These are phyloP conservation scores for Kodamaea neixiangensis DNA, from an alignment of 805 yeast genomes.

Conservation along the genomic window DNA sequence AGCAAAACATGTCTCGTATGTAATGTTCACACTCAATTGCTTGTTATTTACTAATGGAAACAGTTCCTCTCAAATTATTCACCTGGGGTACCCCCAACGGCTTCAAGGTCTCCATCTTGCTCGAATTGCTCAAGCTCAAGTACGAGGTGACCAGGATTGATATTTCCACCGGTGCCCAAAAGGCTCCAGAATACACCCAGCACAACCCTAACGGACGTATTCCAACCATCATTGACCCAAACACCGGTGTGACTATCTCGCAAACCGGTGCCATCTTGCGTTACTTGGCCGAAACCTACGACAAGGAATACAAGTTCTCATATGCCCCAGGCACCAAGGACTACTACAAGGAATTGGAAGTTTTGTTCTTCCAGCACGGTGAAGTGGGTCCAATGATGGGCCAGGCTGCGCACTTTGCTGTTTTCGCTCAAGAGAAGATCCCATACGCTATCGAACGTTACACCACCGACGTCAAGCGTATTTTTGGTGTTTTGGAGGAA, in stretches of 20 bases:
- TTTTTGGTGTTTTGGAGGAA: constrained; percentile 55
- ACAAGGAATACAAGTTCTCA: constrained; percentile 50
- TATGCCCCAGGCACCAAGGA: constrained; percentile 35
- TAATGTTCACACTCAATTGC: neutral
- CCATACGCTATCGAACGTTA: constrained; percentile 58
- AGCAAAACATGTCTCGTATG: neutral
- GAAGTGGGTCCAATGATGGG: constrained; percentile 64
- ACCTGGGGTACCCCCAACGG: constrained; percentile 49
- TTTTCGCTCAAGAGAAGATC: constrained; percentile 50
- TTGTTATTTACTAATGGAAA: neutral
- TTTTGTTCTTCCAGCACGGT: constrained; percentile 59
- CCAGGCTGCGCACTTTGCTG: constrained; percentile 52
- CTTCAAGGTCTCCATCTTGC: constrained; percentile 38
- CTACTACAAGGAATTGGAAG: constrained; percentile 56
- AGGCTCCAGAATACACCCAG: constrained; percentile 56
- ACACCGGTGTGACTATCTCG: constrained; percentile 48
- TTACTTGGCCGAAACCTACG: constrained; percentile 62
- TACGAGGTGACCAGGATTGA: constrained; percentile 46
- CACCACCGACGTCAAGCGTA: constrained; percentile 50
- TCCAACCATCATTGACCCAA: constrained; percentile 50
- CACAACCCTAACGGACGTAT: constrained; percentile 66
- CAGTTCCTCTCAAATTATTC: constrained; percentile 24
- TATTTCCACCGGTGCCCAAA: constrained; percentile 46
- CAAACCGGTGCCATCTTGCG: constrained; percentile 65
- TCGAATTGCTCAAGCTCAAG: constrained; percentile 44